Conservation (phyloP, 192 early-diverging fungal genomes). For the Entomortierella parvispora region DNA sequence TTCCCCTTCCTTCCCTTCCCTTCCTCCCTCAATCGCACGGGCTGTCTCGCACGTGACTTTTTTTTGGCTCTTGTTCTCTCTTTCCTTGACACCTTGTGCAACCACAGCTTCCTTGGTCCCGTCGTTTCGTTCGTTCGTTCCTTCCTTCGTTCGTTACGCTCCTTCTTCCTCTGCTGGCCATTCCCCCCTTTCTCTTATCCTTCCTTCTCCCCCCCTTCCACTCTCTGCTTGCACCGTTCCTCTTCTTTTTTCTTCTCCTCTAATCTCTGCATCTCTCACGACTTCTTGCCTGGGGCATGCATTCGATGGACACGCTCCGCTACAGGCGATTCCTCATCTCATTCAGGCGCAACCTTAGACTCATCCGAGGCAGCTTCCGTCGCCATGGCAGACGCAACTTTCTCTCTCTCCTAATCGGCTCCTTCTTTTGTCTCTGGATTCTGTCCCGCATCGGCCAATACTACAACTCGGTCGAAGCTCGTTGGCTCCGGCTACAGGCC, state of each 20-base stretch:
- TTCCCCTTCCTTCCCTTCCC: too few relatives aligned
- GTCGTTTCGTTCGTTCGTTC: too few relatives aligned
- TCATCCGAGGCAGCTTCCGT: conserved; percentile 8
- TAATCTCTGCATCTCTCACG: background rate
- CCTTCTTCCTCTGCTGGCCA: too few relatives aligned
- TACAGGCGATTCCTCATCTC: conserved; percentile 4
- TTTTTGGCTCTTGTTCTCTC: too few relatives aligned
- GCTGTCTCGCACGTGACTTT: too few relatives aligned
- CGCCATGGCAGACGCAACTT: conserved; percentile 12
- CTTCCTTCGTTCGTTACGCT: background rate
- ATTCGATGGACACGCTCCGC: conserved; percentile 19
- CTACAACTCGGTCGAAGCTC: conserved; percentile 14
- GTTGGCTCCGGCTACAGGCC: conserved; percentile 13
- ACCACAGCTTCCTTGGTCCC: too few relatives aligned
- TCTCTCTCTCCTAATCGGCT: conserved; percentile 12
- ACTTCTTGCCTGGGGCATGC: background rate
- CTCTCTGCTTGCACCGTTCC: background rate
- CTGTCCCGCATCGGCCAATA: conserved; percentile 7
- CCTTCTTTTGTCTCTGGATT: conserved; percentile 3
- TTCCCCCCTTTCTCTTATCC: background rate
- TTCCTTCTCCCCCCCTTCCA: background rate
- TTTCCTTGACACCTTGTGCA: too few relatives aligned
- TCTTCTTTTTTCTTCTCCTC: background rate
- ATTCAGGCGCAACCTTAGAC: conserved; percentile 6
- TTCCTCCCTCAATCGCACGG: too few relatives aligned